These are phyloP conservation scores for Endothia cerciana DNA, from an alignment of 2,329 filamentous ascomycete genomes.

Conservation along the genomic window DNA sequence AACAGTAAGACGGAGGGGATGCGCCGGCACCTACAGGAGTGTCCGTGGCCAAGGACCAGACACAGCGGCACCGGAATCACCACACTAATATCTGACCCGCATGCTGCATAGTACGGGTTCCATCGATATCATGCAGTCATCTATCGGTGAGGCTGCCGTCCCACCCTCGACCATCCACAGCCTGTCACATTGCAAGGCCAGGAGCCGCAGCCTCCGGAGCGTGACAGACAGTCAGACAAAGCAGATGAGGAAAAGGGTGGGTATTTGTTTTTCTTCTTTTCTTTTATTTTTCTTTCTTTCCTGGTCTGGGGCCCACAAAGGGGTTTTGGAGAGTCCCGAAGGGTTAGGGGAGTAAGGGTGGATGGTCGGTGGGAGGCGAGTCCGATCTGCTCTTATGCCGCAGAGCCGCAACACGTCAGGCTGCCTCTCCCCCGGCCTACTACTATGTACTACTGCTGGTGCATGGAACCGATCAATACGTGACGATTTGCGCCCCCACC, in stretches of 20 bases:
- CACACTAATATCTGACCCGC: neutral
- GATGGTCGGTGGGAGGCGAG: too few relatives aligned
- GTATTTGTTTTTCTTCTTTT: too few relatives aligned
- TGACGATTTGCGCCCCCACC: too few relatives aligned
- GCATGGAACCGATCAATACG: neutral
- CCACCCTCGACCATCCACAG: neutral
- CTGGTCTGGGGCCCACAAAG: too few relatives aligned
- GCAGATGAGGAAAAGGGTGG: neutral
- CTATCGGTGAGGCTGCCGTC: neutral
- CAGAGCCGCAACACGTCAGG: slow-evolving; percentile 3
- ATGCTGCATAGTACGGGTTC: neutral
- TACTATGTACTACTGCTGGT: too few relatives aligned
- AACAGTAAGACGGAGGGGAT: too few relatives aligned
- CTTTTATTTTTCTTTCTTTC: too few relatives aligned
- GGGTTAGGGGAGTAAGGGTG: too few relatives aligned
- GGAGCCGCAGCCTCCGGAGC: neutral
- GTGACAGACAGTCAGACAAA: neutral
- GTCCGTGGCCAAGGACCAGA: too few relatives aligned
- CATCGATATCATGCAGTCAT: neutral
- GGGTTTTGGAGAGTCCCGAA: too few relatives aligned
- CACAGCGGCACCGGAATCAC: neutral
- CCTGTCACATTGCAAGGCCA: neutral
- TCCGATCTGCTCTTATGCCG: neutral
- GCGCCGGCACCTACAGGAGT: too few relatives aligned
- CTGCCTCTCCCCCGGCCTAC: too few relatives aligned